A percentile compares a stretch with the other conserved stretches of the same genome.
phyloP scores from a whole-genome alignment of 2,329 filamentous ascomycete species.

The Aspergillus hortae region DNA sequence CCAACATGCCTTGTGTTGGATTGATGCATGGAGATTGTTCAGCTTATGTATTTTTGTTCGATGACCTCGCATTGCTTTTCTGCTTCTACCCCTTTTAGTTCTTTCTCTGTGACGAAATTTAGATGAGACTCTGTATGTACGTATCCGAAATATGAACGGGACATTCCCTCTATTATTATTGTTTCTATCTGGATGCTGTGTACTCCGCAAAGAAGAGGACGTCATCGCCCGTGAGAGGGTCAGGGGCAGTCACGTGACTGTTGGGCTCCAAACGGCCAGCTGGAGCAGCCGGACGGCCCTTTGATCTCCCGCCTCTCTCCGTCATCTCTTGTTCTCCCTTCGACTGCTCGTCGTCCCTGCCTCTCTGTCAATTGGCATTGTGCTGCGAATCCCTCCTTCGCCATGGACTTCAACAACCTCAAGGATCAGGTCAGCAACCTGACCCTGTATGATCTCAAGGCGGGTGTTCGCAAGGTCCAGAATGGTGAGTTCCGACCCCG shows the following conservation, averaged over 20 bases:
- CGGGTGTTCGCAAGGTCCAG: constrained; percentile 88
- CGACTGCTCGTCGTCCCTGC: constrained; percentile 1
- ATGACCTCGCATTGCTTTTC: background rate
- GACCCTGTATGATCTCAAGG: constrained; percentile 92
- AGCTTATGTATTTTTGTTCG: constrained; percentile 1
- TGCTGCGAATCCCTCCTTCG: constrained; percentile 18
- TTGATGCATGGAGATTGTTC: background rate
- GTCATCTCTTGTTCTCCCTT: constrained; percentile 2
- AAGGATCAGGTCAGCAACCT: constrained; percentile 87
- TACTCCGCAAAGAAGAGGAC: too few species aligned
- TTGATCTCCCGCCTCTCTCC: constrained; percentile 7
- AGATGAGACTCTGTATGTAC: constrained; percentile 21
- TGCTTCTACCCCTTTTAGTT: constrained; percentile 5
- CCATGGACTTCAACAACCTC: constrained; percentile 81
- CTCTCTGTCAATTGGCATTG: constrained; percentile 7
- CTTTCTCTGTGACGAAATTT: constrained; percentile 17
- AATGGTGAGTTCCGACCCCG: constrained; percentile 66
- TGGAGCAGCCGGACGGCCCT: constrained; percentile 1
- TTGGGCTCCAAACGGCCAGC: background rate
- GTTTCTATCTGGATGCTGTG: too few species aligned
- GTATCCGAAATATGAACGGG: constrained; percentile 9
- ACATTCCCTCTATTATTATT: background rate
- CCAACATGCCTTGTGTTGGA: constrained; percentile 3
- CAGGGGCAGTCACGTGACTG: background rate
- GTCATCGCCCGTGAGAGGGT: background rate